Base-by-base conservation (phyloP, 139 green algal species). In the Eudorina sp. region DNA sequence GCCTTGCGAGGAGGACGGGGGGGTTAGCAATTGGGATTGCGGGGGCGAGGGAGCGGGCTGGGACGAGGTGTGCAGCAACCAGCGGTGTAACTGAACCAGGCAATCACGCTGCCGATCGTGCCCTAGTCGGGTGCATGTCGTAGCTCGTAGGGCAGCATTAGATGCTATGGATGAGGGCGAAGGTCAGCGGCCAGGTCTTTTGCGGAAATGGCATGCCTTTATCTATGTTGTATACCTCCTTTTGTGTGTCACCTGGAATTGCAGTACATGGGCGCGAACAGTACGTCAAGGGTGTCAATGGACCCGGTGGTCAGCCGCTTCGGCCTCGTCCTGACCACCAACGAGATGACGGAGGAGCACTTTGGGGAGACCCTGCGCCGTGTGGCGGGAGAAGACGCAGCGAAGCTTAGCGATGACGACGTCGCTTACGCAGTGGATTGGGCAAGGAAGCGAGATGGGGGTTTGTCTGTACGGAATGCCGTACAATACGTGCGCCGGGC, bases 291-390 rank as follows among this genome's bases (percentile, higher is more conserved):
- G 7, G 62, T 95, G 3, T 78, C 45, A 5, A 85, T 60, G 34
- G 90, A 95, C 51, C 73, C 90, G 0, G 31, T 95, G 34, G 88
- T 93, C 9, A 82, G 84, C 43, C 53, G 86, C 45, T 93, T 93
- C 64, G 90, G 90, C 6, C 75, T 91, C 11, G 62, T 88, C 18
- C 46, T 93, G 43, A 83, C 70, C 21, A 91, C 86, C 38, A 40
- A 36, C 40, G 40, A 79, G 38, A 58, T 90, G 53, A 77, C 8
- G 2, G 81, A 88, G 53, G 75, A 62, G 34, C n/a, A 68, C 21
- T 90, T 85, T 6, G 55, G 25, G 2, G 45, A 21, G 16, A 89
- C 85, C 38, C 70, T 92, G 72, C 72, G 48, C 0, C 3, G 78
- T 34, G 68, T 90, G 79, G 83, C 66, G 43, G 83, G 68, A 48